Evolutionary conservation across 768 basidiomycete species (phyloP), one percentile per base, ranked within the genome.

Genomic region (Lentinula aciculospora): DNA sequence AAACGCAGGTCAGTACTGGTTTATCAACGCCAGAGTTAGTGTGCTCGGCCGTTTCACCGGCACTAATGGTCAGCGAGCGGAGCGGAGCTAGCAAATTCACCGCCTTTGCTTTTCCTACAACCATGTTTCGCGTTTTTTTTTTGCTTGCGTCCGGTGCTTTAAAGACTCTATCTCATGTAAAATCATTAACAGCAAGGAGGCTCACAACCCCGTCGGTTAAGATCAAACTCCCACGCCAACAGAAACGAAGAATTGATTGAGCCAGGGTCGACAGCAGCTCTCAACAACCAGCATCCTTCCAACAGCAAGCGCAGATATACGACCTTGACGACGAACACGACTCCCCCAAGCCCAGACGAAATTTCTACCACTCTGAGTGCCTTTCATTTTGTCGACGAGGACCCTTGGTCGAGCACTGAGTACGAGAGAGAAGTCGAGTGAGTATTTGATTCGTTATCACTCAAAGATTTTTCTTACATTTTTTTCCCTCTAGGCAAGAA

Each of bases 351-450:
- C n/a, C 46, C 46, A 25, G 51, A 53, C 34, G 34, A 19, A 4
- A n/a, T 53, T 49, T 53, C 51, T 1, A 42, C 54, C 3, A 40
- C 54, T 10, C 31, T 56, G 5, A 56, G 54, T 19, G 39, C 39
- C 10, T 56, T 56, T 32, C 44, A 50, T 42, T 61, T 57, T 65
- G 60, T 63, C 67, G 65, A 29, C 65, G 62, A 36, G 70, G 67
- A 65, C 68, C 72, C 60, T 67, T 74, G 54, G 63, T 73, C 69
- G 72, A 72, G 58, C 72, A 68, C 70, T 34, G 49, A 50, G 10
- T 34, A 50, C 36, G 51, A 53, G 36, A 39, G 36, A 5, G 34
- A 53, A 21, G 23, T 28, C 31, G 21, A 34, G 49, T 34, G 29
- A 50, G 49, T 34, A n/a, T 9, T 34, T 10, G n/a, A 25, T 39